Conservation (phyloP, 176 grass and related monocot genomes). For the Rhipidocladum racemiflorum region DNA sequence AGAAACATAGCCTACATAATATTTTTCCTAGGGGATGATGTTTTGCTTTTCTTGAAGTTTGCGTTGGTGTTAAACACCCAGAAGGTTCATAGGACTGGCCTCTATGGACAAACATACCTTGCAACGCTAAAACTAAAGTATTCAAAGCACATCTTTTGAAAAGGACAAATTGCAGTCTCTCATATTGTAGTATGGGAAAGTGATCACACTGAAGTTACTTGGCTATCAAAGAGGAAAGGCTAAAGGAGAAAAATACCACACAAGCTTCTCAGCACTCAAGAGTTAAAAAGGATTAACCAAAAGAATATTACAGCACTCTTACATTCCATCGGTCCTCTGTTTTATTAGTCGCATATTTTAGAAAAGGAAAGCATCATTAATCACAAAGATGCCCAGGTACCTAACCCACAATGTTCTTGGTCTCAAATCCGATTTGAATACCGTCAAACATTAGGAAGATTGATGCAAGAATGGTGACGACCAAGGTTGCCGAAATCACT, state of each 20-base stretch:
- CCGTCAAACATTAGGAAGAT: conserved; percentile 23
- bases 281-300: conserved; percentile 23
- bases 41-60: conserved; percentile 22
- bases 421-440: conserved; percentile 15
- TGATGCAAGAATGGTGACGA: conserved; percentile 1
- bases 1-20: conserved; percentile 1
- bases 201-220: conserved; percentile 28
- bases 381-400: conserved; percentile 41
- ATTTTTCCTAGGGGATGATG: neutral
- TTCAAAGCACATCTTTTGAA: conserved; percentile 21
- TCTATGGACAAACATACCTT: neutral
- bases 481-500: conserved; percentile 19
- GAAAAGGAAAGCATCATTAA: conserved; percentile 44
- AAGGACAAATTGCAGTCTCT: conserved; percentile 17
- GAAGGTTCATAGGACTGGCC: neutral
- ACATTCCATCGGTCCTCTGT: conserved; percentile 14
- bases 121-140: conserved; percentile 34
- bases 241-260: conserved; percentile 4
- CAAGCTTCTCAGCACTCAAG: conserved; percentile 27
- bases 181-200: conserved; percentile 8
- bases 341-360: conserved; percentile 49
- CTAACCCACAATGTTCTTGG: conserved; percentile 39
- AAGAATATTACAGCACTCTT: conserved; percentile 26
- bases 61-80: neutral
- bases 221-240: conserved; percentile 36